These are phyloP conservation scores for Phytophthora agathidicida DNA, from an alignment of 352 stramenopile species.

Conservation along the genomic window DNA sequence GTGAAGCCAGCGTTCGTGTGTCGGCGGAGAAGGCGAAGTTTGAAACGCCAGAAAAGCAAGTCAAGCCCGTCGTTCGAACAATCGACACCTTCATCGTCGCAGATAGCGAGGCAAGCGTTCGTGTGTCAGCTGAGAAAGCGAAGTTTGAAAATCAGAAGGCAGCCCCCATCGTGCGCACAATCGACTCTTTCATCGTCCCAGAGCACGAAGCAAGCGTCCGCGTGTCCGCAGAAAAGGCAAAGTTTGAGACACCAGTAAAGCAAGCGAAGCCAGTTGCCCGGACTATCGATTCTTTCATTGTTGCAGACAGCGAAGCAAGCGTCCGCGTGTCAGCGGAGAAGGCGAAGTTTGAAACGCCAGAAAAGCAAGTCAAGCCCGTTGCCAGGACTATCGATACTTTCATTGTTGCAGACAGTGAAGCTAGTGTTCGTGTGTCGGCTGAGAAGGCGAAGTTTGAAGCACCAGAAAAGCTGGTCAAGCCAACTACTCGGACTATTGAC, in stretches of 20 bases:
- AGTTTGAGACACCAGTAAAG: conserved; percentile 38
- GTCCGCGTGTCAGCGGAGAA: conserved; percentile 29
- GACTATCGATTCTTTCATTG: conserved; percentile 24
- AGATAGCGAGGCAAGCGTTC: conserved; percentile 32
- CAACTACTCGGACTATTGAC: conserved; percentile 14
- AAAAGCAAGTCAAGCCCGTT: conserved; percentile 35
- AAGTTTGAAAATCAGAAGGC: conserved; percentile 32
- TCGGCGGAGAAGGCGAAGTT: conserved; percentile 37
- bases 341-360: conserved; percentile 37
- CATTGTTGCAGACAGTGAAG: conserved; percentile 21
- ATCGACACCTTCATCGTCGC: conserved; percentile 37
- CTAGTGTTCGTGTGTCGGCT: conserved; percentile 26
- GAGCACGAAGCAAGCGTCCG: conserved; percentile 25
- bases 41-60: conserved; percentile 16
- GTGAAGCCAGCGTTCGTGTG: conserved; percentile 35
- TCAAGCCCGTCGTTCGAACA: conserved; percentile 16
- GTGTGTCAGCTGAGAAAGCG: conserved; percentile 33
- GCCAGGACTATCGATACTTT: conserved; percentile 28
- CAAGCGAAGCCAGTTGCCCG: conserved; percentile 23
- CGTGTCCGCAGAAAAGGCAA: conserved; percentile 28
- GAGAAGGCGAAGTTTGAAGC: conserved; percentile 32
- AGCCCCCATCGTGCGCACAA: conserved; percentile 16
- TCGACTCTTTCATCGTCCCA: conserved; percentile 29
- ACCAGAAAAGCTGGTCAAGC: conserved; percentile 11
- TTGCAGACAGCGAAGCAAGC: conserved; percentile 10